Evolutionary conservation across 2,329 filamentous ascomycete genomes (phyloP).

Genomic region (Fusarium coffeatum): DNA sequence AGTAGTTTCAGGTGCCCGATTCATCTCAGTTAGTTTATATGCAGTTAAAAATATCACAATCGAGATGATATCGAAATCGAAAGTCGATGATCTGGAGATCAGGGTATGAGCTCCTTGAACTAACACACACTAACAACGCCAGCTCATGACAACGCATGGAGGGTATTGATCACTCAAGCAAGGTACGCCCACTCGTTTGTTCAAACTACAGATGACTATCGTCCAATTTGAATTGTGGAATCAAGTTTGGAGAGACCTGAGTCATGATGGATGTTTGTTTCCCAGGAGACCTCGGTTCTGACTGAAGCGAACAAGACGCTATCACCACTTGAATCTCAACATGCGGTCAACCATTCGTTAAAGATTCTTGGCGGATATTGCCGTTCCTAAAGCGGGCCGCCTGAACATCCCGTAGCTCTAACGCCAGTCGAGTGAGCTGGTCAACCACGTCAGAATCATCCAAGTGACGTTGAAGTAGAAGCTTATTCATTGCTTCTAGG

Average conservation of each 20-base stretch:
- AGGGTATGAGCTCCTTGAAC: neutral
- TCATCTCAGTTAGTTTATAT: neutral
- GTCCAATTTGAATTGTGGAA: too few species aligned
- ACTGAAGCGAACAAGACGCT: neutral
- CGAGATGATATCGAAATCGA: neutral
- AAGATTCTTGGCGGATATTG: conserved; percentile 17
- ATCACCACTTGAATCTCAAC: neutral
- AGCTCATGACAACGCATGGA: neutral
- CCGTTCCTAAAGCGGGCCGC: conserved; percentile 28
- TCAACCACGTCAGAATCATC: neutral
- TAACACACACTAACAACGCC: neutral
- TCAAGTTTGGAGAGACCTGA: neutral
- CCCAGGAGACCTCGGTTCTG: neutral
- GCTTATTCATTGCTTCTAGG: neutral
- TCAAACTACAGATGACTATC: neutral
- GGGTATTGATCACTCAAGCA: neutral
- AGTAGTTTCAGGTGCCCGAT: neutral
- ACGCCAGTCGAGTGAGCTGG: conserved; percentile 10
- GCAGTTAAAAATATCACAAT: neutral
- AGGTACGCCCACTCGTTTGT: too few species aligned
- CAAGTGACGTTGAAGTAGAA: conserved; percentile 23
- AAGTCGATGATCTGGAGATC: neutral
- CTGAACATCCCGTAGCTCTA: conserved; percentile 21
- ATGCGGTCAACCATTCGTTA: neutral
- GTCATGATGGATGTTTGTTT: neutral